Base-by-base conservation (phyloP, 306 rosid genomes). In the Fragaria nilgerrensis region DNA sequence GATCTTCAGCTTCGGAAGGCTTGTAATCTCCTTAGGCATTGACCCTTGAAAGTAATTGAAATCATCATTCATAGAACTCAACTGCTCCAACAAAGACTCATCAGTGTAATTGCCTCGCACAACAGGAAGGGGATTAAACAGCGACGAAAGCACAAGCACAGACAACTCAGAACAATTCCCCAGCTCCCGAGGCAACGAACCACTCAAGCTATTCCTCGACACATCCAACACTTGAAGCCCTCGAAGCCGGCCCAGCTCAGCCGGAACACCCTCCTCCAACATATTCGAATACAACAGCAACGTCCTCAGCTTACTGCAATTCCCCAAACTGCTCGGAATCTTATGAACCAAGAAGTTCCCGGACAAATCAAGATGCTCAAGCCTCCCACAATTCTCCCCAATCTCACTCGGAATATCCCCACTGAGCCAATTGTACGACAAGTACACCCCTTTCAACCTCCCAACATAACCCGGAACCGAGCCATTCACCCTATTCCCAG, bases 291-390 rank as follows among this genome's bases (percentile, higher is more conserved):
- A 87, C 82, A 94, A 59, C 84, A 87, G 72, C 72, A 94, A 84
- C 3, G 91, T 86, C 85, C 83, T 72, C 77, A 94, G 83, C 77
- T 64, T 68, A 25, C 68, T 81, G 55, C 98, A 94, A 70, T 86
- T 91, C 64, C 98, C 98, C 88, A 94, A 77, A 86, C 87, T 86
- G 11, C 22, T 70, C 0, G 98, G 97, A 73, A 94, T 89, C 22
- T 72, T 82, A 12, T 68, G 74, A 44, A 80, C 82, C 77, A 94
- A 83, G 43, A 68, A 71, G 80, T 94, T 94, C 64, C 90, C 97
- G 0, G 98, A 87, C 88, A 94, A 88, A 75, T 94, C 98, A 49
- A 92, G 72, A 88, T 90, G 96, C 87, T 92, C 96, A 50, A 94
- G 97, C 87, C 77, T 86, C 70, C 86, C 84, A 81, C 98, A 94